These are phyloP conservation scores for Globisporangium polare DNA, from an alignment of 352 stramenopile species.

Conservation along the genomic window DNA sequence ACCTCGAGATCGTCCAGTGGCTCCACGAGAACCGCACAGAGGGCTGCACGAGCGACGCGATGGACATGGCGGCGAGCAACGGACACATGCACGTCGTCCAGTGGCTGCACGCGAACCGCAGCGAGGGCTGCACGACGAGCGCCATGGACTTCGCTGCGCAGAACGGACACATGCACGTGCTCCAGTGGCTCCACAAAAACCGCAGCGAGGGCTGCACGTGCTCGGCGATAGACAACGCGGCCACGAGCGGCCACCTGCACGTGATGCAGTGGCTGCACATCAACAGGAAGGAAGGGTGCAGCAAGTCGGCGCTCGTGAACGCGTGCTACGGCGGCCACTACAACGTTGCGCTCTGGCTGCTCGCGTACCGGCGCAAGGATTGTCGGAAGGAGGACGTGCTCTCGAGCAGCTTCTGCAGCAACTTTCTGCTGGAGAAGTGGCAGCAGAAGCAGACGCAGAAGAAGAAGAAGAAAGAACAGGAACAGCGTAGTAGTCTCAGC, in stretches of 20 bases:
- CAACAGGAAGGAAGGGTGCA: slow-evolving; percentile 59
- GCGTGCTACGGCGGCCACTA: slow-evolving; percentile 49
- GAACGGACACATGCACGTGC: slow-evolving; percentile 28
- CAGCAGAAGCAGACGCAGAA: neutral
- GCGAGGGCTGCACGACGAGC: slow-evolving; percentile 23
- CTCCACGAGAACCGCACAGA: slow-evolving; percentile 28
- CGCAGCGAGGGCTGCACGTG: slow-evolving; percentile 35
- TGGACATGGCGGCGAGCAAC: slow-evolving; percentile 29
- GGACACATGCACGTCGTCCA: slow-evolving; percentile 26
- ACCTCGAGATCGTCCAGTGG: slow-evolving; percentile 29
- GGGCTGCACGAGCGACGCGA: slow-evolving; percentile 29
- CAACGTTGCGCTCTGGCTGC: slow-evolving; percentile 55
- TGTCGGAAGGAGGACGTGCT: slow-evolving; percentile 15
- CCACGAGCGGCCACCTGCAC: slow-evolving; percentile 26
- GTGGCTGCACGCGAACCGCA: slow-evolving; percentile 29
- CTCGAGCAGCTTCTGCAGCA: slow-evolving; percentile 3
- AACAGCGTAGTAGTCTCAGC: neutral
- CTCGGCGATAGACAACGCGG: slow-evolving; percentile 37
- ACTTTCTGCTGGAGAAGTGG: slow-evolving; percentile 14
- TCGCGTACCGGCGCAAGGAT: slow-evolving; percentile 8
- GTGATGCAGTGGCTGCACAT: slow-evolving; percentile 51
- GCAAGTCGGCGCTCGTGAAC: slow-evolving; percentile 62
- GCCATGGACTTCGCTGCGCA: slow-evolving; percentile 29
- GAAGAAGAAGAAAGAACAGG: neutral
- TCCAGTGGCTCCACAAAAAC: slow-evolving; percentile 29